Evolutionary conservation across 495 filamentous ascomycete genomes (phyloP).

Genomic region (Aspergillus steynii): DNA sequence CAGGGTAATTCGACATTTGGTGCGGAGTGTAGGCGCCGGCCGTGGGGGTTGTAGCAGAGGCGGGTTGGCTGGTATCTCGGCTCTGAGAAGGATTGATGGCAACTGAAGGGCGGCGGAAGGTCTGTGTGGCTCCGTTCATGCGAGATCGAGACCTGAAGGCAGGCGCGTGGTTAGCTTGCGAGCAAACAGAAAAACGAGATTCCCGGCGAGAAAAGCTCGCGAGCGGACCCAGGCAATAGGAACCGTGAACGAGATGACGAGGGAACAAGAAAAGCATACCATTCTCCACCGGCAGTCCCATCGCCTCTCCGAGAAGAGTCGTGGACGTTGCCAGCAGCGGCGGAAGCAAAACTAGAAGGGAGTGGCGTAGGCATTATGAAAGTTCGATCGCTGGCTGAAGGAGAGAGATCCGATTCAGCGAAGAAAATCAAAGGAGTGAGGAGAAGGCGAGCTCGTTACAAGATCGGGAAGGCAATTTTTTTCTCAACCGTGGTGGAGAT

Average conservation of each 20-base stretch:
- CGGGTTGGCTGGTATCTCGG: conserved; percentile 49
- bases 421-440: conserved; percentile 8
- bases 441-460: conserved; percentile 4
- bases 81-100: conserved; percentile 59
- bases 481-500: not conserved
- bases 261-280: conserved; percentile 40
- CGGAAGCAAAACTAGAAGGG: conserved; percentile 81
- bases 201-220: not conserved
- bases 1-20: conserved; percentile 53
- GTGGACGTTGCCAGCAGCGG: conserved; percentile 71
- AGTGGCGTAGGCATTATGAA: conserved; percentile 72
- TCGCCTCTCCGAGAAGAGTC: conserved; percentile 56
- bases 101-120: conserved; percentile 80
- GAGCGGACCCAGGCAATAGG: not conserved
- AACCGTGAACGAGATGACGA: not conserved
- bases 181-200: conserved; percentile 11
- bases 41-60: conserved; percentile 50
- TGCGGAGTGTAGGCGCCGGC: conserved; percentile 62
- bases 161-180: conserved; percentile 22
- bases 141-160: conserved; percentile 58
- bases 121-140: conserved; percentile 79
- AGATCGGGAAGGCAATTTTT: conserved; percentile 1
- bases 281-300: conserved; percentile 56
- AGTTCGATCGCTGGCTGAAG: conserved; percentile 14
- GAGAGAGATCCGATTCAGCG: conserved; percentile 8